Evolutionary conservation across 1,284 basidiomycete genomes (phyloP).

Genomic region (Irpex lacteus): DNA sequence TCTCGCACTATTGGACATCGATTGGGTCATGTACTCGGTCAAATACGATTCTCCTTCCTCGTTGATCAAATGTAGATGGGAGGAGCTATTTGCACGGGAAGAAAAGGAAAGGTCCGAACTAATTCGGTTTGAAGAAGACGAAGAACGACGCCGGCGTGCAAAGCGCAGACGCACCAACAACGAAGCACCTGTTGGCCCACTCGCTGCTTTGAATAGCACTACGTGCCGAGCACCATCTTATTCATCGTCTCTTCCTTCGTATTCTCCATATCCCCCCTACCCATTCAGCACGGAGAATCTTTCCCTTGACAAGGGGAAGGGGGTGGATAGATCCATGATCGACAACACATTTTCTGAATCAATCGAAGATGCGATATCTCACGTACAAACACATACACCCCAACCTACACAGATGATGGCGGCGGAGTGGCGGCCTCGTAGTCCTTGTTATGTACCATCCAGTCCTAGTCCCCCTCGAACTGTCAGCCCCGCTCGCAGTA

Average conservation of each 20-base stretch:
- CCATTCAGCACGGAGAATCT: neutral
- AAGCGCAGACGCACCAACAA: constrained; percentile 16
- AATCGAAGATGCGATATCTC: neutral
- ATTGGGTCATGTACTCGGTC: constrained; percentile 45
- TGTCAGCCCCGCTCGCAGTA: neutral
- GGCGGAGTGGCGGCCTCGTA: neutral
- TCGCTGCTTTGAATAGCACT: no score
- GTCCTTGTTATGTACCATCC: neutral
- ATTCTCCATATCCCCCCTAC: neutral
- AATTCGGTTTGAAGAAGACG: constrained; percentile 43
- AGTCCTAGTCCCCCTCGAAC: neutral
- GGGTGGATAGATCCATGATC: neutral
- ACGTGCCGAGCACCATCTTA: constrained; percentile 23
- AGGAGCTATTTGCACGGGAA: constrained; percentile 59
- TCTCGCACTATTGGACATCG: constrained; percentile 58
- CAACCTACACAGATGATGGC: neutral
- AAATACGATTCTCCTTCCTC: constrained; percentile 33
- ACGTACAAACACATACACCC: neutral
- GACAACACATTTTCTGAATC: neutral
- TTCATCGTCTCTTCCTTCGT: constrained; percentile 22
- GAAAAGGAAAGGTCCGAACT: constrained; percentile 56
- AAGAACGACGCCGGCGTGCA: constrained; percentile 17
- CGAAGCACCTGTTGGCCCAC: constrained; percentile 20
- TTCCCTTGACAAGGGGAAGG: neutral
- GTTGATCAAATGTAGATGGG: constrained; percentile 41